Evolutionary conservation across 2,329 filamentous ascomycete genomes (phyloP), one percentile per base, ranked within the genome.

Genomic region (Trichophyton simii): DNA sequence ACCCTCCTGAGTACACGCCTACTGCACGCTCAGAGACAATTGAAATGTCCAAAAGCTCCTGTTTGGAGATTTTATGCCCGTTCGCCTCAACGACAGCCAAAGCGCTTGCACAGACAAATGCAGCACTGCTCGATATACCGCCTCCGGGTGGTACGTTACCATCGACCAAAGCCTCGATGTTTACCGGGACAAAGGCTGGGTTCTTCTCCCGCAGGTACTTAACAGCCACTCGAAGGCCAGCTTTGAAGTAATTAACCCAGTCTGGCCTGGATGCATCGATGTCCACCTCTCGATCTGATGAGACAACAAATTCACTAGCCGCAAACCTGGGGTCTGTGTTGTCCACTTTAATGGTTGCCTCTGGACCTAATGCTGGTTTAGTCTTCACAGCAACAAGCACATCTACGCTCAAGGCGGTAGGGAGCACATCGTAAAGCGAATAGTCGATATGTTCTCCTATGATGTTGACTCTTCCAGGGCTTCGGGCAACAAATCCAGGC

Each of bases 361-460:
- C 80, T 20, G 77, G 73, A 34, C 74, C 73, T 15, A 65, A 44
- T 3, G 71, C 65, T 8, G 73, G 69, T 41, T 81, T 73, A 31
- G 79, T 72, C 31, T 80, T 79, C 61, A 96, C 88, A 59, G 92
- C 94, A 70, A 99, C 83, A 63, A 99, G 82, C 62, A 91, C 87
- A 74, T 99, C 94, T 65, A 90, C 88, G 4, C 88, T 90, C 67
- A 97, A 91, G 65, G 92, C 94, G 85, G 96, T 96, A 59, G 94
- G 94, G 25, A 99, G 81, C 63, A 96, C 91, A 68, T 94, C 87
- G 79, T 97, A 99, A 20, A 99, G 83, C 13, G 90, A 96, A 78
- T 99, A 99, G 78, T 99, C 94, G 70, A 99, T 96, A 78, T 99
- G 94, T 81, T 99, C 94, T 74, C 94, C 94, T 72, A 99, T 96